phyloP scores from a whole-genome alignment of 2,329 filamentous ascomycete species.

The Leptographium flavum region DNA sequence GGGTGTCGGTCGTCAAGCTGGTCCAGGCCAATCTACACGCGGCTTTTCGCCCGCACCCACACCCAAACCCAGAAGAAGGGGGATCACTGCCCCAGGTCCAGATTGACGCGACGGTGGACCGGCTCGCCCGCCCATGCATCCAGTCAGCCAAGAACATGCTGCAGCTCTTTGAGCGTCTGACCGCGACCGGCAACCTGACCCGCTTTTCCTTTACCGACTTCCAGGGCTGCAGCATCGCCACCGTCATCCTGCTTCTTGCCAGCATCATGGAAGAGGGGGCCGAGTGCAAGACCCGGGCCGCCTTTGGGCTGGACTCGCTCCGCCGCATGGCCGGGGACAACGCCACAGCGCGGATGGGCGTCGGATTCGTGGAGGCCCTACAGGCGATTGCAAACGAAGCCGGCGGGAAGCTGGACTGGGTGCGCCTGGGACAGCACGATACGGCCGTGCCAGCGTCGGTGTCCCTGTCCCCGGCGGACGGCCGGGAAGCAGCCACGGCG shows the following conservation, averaged over 20 bases:
- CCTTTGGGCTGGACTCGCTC: neutral
- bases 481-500: neutral
- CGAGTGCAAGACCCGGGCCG: neutral
- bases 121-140: too few relatives aligned
- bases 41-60: too few relatives aligned
- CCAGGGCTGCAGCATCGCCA: neutral
- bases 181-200: neutral
- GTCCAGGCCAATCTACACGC: too few relatives aligned
- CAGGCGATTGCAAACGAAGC: neutral
- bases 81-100: too few relatives aligned
- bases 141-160: neutral
- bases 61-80: too few relatives aligned
- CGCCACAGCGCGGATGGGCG: neutral
- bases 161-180: neutral
- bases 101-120: too few relatives aligned
- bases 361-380: neutral
- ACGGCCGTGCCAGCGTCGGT: neutral
- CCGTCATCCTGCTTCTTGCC: neutral
- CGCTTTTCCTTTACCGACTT: conserved; percentile 1
- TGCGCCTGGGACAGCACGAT: neutral
- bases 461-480: neutral
- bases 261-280: neutral
- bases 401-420: neutral
- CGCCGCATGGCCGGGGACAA: neutral
- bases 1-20: neutral